These are phyloP conservation scores for Pseudocercospora vitis DNA, from an alignment of 2,329 filamentous ascomycete species.

Conservation along the genomic window DNA sequence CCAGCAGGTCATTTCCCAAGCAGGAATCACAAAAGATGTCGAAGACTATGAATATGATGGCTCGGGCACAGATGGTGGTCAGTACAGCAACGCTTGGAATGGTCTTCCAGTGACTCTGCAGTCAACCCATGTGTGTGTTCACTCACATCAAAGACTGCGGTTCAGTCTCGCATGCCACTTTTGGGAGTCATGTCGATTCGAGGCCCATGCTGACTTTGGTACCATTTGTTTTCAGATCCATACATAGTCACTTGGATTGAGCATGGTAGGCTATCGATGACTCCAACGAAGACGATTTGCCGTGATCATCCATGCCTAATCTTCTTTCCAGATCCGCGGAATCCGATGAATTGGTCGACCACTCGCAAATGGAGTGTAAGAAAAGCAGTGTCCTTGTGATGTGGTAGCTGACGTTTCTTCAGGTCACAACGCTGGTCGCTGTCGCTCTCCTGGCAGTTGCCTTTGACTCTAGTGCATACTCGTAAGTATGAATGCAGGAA, in stretches of 20 bases:
- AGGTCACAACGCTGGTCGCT: constrained; percentile 60
- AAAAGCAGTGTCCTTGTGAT: background rate
- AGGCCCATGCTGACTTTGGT: too few relatives aligned
- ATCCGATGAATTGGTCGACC: constrained; percentile 59
- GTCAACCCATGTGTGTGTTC: too few relatives aligned
- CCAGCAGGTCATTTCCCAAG: constrained; percentile 2
- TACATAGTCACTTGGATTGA: constrained; percentile 65
- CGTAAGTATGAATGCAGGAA: background rate
- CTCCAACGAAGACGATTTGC: too few relatives aligned
- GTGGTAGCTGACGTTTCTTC: background rate
- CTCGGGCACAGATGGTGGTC: constrained; percentile 60
- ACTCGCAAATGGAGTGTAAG: constrained; percentile 58
- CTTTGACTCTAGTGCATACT: constrained; percentile 66
- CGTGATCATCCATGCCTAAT: too few relatives aligned
- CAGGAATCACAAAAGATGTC: constrained; percentile 7
- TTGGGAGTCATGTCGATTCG: too few relatives aligned
- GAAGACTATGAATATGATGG: constrained; percentile 25
- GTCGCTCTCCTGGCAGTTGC: constrained; percentile 65
- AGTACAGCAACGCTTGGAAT: too few relatives aligned
- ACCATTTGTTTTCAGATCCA: too few relatives aligned
- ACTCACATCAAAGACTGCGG: too few relatives aligned
- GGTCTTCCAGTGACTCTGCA: too few relatives aligned
- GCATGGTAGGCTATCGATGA: too few relatives aligned
- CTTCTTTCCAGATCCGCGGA: constrained; percentile 66
- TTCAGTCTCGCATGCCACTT: too few relatives aligned